These are phyloP conservation scores for Suillus alpinus DNA, from an alignment of 768 basidiomycete species.

Conservation along the genomic window DNA sequence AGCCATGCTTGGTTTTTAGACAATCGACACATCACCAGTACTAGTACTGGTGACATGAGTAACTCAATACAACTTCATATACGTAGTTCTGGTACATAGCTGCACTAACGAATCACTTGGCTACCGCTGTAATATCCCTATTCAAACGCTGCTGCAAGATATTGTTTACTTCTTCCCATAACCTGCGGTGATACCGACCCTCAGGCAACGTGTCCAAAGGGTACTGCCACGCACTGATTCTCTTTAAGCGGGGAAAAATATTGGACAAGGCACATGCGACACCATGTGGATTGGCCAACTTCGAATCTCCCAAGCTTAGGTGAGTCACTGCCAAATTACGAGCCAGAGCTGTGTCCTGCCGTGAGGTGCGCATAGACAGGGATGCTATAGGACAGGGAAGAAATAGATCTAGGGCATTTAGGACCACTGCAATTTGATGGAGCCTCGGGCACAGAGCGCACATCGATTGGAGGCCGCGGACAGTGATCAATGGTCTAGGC, in stretches of 20 bases:
- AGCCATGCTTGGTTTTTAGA: background rate
- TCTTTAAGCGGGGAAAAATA: background rate
- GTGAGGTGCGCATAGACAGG: background rate
- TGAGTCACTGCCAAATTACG: background rate
- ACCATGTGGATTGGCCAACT: background rate
- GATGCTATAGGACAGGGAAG: background rate
- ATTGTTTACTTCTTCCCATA: conserved; percentile 1
- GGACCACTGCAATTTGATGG: background rate
- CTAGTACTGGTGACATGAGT: background rate
- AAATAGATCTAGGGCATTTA: background rate
- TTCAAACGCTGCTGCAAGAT: background rate
- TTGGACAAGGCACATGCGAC: background rate
- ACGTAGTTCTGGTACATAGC: background rate
- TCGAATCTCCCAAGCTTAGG: conserved; percentile 1
- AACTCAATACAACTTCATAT: background rate
- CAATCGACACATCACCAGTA: background rate
- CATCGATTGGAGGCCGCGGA: background rate
- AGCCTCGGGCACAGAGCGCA: conserved; percentile 2
- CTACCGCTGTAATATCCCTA: background rate
- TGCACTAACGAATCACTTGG: background rate
- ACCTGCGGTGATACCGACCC: background rate
- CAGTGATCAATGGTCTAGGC: background rate
- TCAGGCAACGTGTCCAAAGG: background rate
- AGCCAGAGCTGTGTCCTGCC: background rate
- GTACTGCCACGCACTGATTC: background rate